Base-by-base conservation (phyloP, 257 asterid species). In the Paulownia fortunei region DNA sequence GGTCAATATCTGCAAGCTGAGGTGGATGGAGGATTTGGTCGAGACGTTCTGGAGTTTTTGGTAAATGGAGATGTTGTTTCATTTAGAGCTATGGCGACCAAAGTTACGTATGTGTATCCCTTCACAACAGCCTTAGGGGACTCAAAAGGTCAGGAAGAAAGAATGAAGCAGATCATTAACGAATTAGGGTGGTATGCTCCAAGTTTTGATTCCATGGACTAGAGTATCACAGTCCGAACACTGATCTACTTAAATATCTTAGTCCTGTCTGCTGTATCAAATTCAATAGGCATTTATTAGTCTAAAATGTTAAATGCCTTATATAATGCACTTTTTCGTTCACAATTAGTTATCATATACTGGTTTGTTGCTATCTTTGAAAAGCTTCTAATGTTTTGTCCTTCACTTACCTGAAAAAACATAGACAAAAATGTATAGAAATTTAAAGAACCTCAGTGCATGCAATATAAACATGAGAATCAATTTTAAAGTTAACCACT, bases 61-160 rank as follows among this genome's bases (percentile, higher is more conserved):
- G 88, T 91, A 67, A 92, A 90, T 12, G 97, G 90, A 39, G 89
- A 91, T 54, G 87, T 84, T 1, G 99, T 92, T 66, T 75, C 92
- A 8, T 92, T 79, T 23, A 82, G 99, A 81, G 95, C 88, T 34
- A 94, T 92, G 99, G 94, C 99, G 8, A 87, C 87, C n/a, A 91
- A 91, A 68, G 97, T 94, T 11, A 91, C 93, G 0, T 94, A 89
- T 56, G 76, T 94, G 15, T 94, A 94, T 70, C 99, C 99, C 5
- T 94, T 94, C 76, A 94, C 99, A 0, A 94, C 99, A 4, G 97
- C 98, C 12, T 89, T 94, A 15, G 99, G 99, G n/a, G 97, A 94
- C 82, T 89, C 98, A 0, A 91, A 92, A 75, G 99, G 98, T 23
- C 92, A 94, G 76, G 92, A 94, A 83, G 87, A 79, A 68, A 91